Evolutionary conservation across 345 rosid species (phyloP), one percentile per base, ranked within the genome.

Genomic region (Pelargonium nanum): DNA sequence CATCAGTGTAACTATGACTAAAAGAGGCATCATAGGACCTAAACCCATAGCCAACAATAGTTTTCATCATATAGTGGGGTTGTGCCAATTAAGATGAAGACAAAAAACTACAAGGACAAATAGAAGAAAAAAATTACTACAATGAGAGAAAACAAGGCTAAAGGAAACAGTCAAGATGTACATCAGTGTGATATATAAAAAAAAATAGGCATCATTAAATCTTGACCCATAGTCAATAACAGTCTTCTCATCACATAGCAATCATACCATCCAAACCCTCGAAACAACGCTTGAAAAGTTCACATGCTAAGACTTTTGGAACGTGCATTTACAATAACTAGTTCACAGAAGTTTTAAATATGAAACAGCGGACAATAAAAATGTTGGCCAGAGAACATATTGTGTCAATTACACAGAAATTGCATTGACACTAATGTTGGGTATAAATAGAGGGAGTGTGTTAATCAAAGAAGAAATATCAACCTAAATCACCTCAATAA

Each of bases 21-120:
- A 26, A 60, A 4, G 2, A 45, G 53, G 63, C 63, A 20, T 60
- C 63, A 60, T 60, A 20, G 63, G 63, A 60, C 4, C 24, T 40
- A 32, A 60, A 17, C 44, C 63, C 63, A 19, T 60, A 60, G 63
- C 63, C 53, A n/a, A 19, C 1, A 19, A 60, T 7, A 22, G 17
- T 34, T 20, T 60, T 60, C 63, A 60, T 60, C 53, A 60, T 60
- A 21, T 60, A 60, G 53, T 17, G 54, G 20, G 6, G 19, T 2
- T 9, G 19, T 5, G 45, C 54, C 4, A 17, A 51, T 19, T 17
- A 51, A 2, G 10, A 17, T 19, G 19, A 17, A 4, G 4, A 17
- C 54, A 51, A 17, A 17, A 45, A 45, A 9, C 5, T 45, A 9
- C 17, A 45, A 9, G 17, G 2, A 45, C 15, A 45, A 45, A 9